Evolutionary conservation across 2,329 filamentous ascomycete species (phyloP), one percentile per base, ranked within the genome.

Genomic region (Trichoderma endophyticum): DNA sequence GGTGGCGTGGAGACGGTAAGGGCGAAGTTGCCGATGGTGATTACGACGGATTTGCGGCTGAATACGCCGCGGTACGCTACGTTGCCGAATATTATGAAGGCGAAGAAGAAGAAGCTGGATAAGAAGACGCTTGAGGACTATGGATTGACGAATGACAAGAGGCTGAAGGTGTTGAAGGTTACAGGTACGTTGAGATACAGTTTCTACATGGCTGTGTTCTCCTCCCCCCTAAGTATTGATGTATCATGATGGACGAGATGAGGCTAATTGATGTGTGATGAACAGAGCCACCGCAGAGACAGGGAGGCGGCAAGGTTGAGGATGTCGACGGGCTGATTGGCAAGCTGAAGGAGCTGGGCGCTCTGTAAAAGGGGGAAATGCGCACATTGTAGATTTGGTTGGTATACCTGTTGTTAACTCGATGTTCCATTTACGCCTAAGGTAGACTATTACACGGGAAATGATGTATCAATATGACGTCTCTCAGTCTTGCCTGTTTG

Each of bases 41-140:
- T 99, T 77, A 99, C 96, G 73, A 97, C 96, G 74, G 96, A 99
- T 85, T 82, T 99, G 84, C 86, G 96, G 67, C 85, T 99, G 81
- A 99, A 99, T 80, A 94, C 97, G 88, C 96, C 96, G 73, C 87
- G 96, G 75, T 99, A 97, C 82, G 96, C 95, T 26, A 97, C 90
- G 83, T 82, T 99, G 88, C 95, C 95, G 65, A 98, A 98, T 81
- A 98, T 99, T 76, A 99, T 99, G 96, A 99, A 98, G 91, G 96
- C 96, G 68, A 99, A 99, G 92, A 99, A 98, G 93, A 99, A 99
- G 92, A 93, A 93, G 79, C 80, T 99, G 77, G 94, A 96, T 79
- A 98, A 98, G 92, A 92, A 94, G 88, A 93, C 88, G 75, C 82
- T 98, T 81, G 88, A 86, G 71, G 96, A 99, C 80, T 92, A 93